Evolutionary conservation across 106 monocot species (phyloP).

Genomic region (Dendrobium officinale): DNA sequence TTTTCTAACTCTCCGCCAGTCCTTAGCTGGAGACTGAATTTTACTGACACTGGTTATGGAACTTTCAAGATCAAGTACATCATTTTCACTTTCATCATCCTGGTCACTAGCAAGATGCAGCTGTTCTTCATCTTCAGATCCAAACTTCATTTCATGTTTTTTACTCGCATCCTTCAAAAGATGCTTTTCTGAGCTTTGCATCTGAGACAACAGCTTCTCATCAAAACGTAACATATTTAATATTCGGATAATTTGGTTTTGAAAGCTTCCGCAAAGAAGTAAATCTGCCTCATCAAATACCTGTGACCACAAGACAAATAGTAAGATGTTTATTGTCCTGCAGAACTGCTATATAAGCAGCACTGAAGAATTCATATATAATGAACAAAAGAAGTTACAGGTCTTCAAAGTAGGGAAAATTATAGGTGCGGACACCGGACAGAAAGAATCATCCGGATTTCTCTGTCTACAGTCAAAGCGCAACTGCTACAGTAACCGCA

Average conservation of each 20-base stretch:
- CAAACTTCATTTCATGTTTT: slow-evolving; percentile 9
- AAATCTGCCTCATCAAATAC: slow-evolving; percentile 99
- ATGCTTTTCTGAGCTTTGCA: slow-evolving; percentile 15
- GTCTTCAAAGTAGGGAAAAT: not conserved
- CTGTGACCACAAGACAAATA: slow-evolving; percentile 20
- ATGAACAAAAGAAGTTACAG: not conserved
- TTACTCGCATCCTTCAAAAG: slow-evolving; percentile 7
- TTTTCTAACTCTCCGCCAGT: slow-evolving; percentile 84
- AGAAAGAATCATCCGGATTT: too few relatives aligned
- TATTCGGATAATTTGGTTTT: slow-evolving; percentile 81
- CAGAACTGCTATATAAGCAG: not conserved
- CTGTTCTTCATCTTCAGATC: slow-evolving; percentile 20
- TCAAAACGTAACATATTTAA: slow-evolving; percentile 93
- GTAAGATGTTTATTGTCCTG: not conserved
- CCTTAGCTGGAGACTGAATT: slow-evolving; percentile 24
- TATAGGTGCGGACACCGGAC: too few relatives aligned
- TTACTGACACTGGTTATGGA: slow-evolving; percentile 7
- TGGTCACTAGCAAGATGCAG: not conserved
- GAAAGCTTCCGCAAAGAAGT: slow-evolving; percentile 96
- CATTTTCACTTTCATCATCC: slow-evolving; percentile 22
- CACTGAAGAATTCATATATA: not conserved
- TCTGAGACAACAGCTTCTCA: slow-evolving; percentile 72
- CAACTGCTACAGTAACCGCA: too few relatives aligned
- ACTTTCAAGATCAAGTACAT: slow-evolving; percentile 11
- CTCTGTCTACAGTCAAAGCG: too few relatives aligned